Base-by-base conservation (phyloP, 1,139 yeast genomes). In the Suhomyces bolitotheri region DNA sequence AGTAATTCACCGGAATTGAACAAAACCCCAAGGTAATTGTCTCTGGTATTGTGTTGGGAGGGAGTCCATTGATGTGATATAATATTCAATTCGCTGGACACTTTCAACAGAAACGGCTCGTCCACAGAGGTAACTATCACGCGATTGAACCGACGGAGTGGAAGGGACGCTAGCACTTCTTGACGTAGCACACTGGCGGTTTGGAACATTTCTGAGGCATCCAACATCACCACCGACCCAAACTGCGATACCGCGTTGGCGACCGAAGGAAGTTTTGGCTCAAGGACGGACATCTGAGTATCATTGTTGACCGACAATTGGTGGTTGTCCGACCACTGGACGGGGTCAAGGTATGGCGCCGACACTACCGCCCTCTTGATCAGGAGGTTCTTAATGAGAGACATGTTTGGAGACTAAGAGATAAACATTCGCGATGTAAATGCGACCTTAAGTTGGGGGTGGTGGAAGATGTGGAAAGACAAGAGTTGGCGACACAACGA, bases 1-100 rank as follows among this genome's bases (percentile, higher is more conserved):
- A 69, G 39, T 9, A 69, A 46, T 39, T 71, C 76, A 0, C 70
- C 71, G 1, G 74, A 59, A 37, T 66, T 70, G 32, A 62, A 58
- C 16, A 70, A 46, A 1, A 66, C 62, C 0, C 64, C 71, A 29
- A 70, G 49, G 27, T 47, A 50, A 35, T 63, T 56, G 31, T 63
- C 65, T 35, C 63, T 56, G 4, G 59, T 49, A 8, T 41, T 36
- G 4, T 45, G 42, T 22, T 51, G 49, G 2, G 52, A 39, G 1
- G 62, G 52, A 3, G 68, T 53, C 74, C 75, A 68, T 40, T 54
- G 55, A 40, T 69, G 73, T 26, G 55, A 49, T 2, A 63, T 56
- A 8, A 69, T 61, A n/a, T 44, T 39, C 1, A 71, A 65, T 13
- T 68, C 74, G 19, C 51, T 44, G 13, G 65, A 53, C 27, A 62